Conservation (phyloP, 768 basidiomycete genomes). For the Rickenella mellea region DNA sequence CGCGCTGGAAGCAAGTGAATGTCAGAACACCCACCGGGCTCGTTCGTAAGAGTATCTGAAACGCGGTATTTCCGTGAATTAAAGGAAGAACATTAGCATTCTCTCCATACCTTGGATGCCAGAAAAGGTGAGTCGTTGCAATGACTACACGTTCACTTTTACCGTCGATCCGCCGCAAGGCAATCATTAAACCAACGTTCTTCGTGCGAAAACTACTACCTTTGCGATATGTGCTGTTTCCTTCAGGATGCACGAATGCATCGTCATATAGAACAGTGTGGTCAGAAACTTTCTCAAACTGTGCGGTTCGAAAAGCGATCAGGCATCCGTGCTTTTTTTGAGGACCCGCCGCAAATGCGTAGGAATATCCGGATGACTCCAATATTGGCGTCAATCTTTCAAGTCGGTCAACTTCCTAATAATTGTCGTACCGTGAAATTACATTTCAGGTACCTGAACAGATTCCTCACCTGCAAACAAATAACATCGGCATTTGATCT, state of each 20-base stretch:
- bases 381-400: slow-evolving; percentile 64
- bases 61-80: slow-evolving; percentile 4
- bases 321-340: slow-evolving; percentile 82
- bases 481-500: slow-evolving; percentile 69
- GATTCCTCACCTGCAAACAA: slow-evolving; percentile 65
- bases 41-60: slow-evolving; percentile 75
- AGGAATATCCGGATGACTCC: slow-evolving; percentile 51
- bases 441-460: neutral
- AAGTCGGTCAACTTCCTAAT: slow-evolving; percentile 80
- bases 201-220: slow-evolving; percentile 62
- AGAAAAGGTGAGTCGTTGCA: slow-evolving; percentile 90
- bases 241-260: slow-evolving; percentile 36
- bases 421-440: slow-evolving; percentile 1
- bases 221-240: slow-evolving; percentile 23
- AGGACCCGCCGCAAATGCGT: slow-evolving; percentile 60
- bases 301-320: slow-evolving; percentile 54
- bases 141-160: slow-evolving; percentile 66
- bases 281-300: slow-evolving; percentile 38
- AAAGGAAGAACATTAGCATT: slow-evolving; percentile 1
- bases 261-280: slow-evolving; percentile 62
- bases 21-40: slow-evolving; percentile 36
- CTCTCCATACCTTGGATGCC: slow-evolving; percentile 73
- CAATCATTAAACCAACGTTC: slow-evolving; percentile 64
- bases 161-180: slow-evolving; percentile 15
- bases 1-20: neutral